Evolutionary conservation across 2,329 filamentous ascomycete species (phyloP), one percentile per base, ranked within the genome.

Genomic region (Ophiostoma novo-ulmi): DNA sequence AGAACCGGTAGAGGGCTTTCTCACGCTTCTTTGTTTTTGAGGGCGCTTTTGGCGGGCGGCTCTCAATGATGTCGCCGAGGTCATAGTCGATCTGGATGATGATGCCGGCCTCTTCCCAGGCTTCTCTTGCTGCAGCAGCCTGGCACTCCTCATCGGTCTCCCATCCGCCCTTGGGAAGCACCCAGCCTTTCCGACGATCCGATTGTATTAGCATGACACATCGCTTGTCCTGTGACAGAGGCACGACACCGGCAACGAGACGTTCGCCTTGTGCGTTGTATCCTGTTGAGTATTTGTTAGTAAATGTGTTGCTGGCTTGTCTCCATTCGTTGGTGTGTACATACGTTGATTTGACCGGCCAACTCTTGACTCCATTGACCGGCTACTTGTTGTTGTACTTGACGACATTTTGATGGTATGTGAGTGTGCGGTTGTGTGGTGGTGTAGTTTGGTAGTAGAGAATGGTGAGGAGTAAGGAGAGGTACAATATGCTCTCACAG

Each of bases 61-160:
- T 91, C 81, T 99, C 95, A 70, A 89, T 83, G 75, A 99, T 97
- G 74, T 90, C 86, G 74, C 94, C 94, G 68, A 99, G 86, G 79
- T 97, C 93, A 78, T 90, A 91, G 76, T 91, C 89, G 79, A 97
- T 89, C 72, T 87, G 90, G 80, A 94, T 91, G 76, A 91, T 85
- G 77, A 98, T 96, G 77, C 95, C 95, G 61, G 94, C 95, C 82
- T 98, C 95, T 82, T 98, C 95, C 95, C 95, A 98, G 73, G 95
- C 95, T 81, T 99, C 95, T 75, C 95, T 84, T 84, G 90, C 81
- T 70, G 95, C 95, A 71, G 95, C 92, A 79, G 94, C 87, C 73
- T 91, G 88, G 74, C 92, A 95, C 73, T 89, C 87, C 82, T 99
- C 95, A 80, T 99, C 95, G 44, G 89, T 90, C 80, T 99, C 95